Conservation (phyloP, 345 rosid genomes). For the Eutrema heterophyllum region DNA sequence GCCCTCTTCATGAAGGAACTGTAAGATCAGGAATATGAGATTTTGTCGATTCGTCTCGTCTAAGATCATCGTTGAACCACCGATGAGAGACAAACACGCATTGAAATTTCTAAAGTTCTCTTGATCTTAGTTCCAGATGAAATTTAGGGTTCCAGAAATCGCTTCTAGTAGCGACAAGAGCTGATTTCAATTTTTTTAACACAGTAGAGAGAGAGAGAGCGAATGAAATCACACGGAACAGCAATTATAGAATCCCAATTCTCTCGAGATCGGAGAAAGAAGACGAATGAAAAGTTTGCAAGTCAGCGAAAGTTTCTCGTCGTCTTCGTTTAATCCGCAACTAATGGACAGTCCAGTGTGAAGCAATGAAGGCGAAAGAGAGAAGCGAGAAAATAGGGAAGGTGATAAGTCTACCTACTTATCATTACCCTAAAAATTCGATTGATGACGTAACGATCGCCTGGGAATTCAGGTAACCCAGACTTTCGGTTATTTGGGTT, state of each 20-base stretch:
- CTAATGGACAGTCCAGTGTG: neutral
- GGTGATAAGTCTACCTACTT: neutral
- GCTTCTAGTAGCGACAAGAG: too few relatives aligned
- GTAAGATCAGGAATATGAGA: constrained; percentile 27
- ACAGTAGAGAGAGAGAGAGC: neutral
- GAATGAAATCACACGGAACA: neutral
- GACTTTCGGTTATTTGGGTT: too few relatives aligned
- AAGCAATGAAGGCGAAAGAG: neutral
- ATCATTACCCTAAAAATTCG: neutral
- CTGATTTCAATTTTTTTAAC: too few relatives aligned
- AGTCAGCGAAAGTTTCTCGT: constrained; percentile 1
- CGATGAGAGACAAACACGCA: neutral
- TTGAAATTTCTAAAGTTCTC: neutral
- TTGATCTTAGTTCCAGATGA: neutral
- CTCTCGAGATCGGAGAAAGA: neutral
- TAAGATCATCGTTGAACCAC: constrained; percentile 12
- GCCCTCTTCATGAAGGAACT: constrained; percentile 30
- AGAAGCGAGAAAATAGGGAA: neutral
- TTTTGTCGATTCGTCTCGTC: constrained; percentile 25
- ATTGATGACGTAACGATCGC: too few relatives aligned
- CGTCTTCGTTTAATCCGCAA: constrained; percentile 30
- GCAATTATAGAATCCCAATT: neutral
- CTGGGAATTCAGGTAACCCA: too few relatives aligned
- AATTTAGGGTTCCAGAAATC: neutral
- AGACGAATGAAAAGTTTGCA: neutral